A percentile compares a stretch with the other conserved stretches of the same genome.
These are phyloP conservation scores for Schizophyllum amplum DNA, from an alignment of 1,284 basidiomycete genomes.

Conservation along the genomic window DNA sequence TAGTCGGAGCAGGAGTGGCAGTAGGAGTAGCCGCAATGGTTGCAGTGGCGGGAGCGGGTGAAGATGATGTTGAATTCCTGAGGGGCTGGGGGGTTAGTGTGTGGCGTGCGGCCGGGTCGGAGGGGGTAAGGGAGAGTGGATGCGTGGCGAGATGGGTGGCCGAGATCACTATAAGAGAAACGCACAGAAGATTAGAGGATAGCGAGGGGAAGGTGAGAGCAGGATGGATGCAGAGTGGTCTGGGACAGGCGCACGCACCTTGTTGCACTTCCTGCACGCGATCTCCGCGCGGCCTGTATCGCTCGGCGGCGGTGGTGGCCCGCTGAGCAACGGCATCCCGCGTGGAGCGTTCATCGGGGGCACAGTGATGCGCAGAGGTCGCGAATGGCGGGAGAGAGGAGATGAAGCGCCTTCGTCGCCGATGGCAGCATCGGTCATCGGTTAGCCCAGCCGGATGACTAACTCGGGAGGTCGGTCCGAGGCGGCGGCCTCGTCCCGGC, in stretches of 20 bases:
- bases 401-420: neutral
- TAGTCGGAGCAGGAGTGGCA: constrained; percentile 67
- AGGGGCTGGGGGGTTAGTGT: neutral
- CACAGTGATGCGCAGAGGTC: neutral
- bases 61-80: constrained; percentile 63
- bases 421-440: too few relatives aligned
- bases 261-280: constrained; percentile 64
- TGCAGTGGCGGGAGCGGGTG: constrained; percentile 53
- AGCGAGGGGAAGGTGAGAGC: neutral
- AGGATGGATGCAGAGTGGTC: neutral
- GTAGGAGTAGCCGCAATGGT: constrained; percentile 69
- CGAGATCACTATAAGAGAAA: too few relatives aligned
- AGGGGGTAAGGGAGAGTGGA: neutral
- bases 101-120: neutral
- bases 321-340: constrained; percentile 67
- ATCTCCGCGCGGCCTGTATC: constrained; percentile 29
- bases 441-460: too few relatives aligned
- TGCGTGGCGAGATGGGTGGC: neutral
- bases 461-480: too few relatives aligned
- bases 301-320: constrained; percentile 40
- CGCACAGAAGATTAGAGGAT: too few relatives aligned
- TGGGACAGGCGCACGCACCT: constrained; percentile 14
- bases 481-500: too few relatives aligned
- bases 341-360: constrained; percentile 8
- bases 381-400: too few relatives aligned